Conservation (phyloP, 2,329 filamentous ascomycete genomes). For the Anisogramma anomala region DNA sequence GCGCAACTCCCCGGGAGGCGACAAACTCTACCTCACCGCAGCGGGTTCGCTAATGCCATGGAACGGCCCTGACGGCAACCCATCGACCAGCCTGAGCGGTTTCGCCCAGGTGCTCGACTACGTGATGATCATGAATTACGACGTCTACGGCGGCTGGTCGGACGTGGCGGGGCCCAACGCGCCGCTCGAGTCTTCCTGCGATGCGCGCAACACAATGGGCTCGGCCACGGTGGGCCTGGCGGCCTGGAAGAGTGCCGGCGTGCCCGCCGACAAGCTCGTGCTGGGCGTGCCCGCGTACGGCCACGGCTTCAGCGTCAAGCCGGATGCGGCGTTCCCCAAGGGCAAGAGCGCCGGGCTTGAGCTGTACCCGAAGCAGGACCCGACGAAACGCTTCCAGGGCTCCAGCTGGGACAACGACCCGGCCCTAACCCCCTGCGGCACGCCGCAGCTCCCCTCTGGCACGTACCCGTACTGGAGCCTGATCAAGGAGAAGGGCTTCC, state of each 20-base stretch:
- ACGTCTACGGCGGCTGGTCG: slow-evolving; percentile 16
- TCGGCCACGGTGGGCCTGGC: slow-evolving; percentile 10
- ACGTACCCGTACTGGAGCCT: slow-evolving; percentile 14
- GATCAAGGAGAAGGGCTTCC: slow-evolving; percentile 13
- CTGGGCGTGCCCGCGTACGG: slow-evolving; percentile 14
- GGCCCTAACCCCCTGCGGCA: slow-evolving; percentile 12
- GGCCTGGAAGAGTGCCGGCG: slow-evolving; percentile 13
- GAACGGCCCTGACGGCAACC: slow-evolving; percentile 9
- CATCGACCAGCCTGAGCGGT: slow-evolving; percentile 9
- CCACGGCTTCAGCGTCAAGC: slow-evolving; percentile 15
- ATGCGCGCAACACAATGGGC: slow-evolving; percentile 15
- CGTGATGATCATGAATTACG: slow-evolving; percentile 17
- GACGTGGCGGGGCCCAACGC: slow-evolving; percentile 15
- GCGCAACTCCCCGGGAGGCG: slow-evolving; percentile 3
- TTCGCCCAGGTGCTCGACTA: slow-evolving; percentile 16
- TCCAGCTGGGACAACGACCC: slow-evolving; percentile 16
- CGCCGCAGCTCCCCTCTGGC: slow-evolving; percentile 10
- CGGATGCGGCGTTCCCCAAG: slow-evolving; percentile 8
- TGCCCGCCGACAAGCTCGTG: slow-evolving; percentile 13
- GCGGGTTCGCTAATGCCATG: slow-evolving; percentile 15
- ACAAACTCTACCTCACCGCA: slow-evolving; percentile 11
- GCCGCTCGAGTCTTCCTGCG: slow-evolving; percentile 11
- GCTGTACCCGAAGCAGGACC: slow-evolving; percentile 15
- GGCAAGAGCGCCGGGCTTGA: slow-evolving; percentile 4
- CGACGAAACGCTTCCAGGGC: slow-evolving; percentile 14